Conservation (phyloP, 257 asterid species). For the Salvia hispanica region DNA sequence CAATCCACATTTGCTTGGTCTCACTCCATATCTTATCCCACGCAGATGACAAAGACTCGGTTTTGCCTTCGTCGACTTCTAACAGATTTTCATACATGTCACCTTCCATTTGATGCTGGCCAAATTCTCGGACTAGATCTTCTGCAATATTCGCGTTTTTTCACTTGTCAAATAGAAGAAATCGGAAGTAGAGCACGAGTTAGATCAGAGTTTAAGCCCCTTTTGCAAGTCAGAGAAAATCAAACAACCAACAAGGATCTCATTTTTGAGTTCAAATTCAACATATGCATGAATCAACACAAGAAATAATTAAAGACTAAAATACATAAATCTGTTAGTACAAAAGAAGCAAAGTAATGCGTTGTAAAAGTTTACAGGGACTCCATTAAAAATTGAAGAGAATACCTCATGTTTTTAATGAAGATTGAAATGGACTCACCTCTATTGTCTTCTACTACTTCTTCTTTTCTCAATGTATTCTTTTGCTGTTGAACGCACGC, state of each 20-base stretch:
- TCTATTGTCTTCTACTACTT: no score
- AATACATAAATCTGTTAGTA: no score
- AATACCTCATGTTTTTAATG: no score
- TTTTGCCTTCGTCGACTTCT: neutral
- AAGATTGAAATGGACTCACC: neutral
- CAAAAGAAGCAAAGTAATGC: no score
- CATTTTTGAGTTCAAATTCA: no score
- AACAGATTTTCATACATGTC: constrained; percentile 3
- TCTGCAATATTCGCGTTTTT: neutral
- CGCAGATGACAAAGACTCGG: neutral
- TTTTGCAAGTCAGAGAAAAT: neutral
- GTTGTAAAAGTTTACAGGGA: neutral
- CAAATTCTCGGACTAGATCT: no score
- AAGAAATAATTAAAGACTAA: no score
- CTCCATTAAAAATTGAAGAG: no score
- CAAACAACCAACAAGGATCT: neutral
- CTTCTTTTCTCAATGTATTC: neutral
- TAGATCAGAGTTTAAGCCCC: neutral
- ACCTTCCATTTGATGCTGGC: no score
- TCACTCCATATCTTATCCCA: constrained; percentile 45
- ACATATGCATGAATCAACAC: no score
- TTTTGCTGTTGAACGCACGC: neutral
- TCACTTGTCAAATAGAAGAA: neutral
- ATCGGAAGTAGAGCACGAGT: neutral
- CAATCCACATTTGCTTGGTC: constrained; percentile 54